Percentiles rank a stretch among this genome's conserved stretches.
phyloP scores from a whole-genome alignment of 371 early-diverging fungal species.

The Apophysomyces sp. region DNA sequence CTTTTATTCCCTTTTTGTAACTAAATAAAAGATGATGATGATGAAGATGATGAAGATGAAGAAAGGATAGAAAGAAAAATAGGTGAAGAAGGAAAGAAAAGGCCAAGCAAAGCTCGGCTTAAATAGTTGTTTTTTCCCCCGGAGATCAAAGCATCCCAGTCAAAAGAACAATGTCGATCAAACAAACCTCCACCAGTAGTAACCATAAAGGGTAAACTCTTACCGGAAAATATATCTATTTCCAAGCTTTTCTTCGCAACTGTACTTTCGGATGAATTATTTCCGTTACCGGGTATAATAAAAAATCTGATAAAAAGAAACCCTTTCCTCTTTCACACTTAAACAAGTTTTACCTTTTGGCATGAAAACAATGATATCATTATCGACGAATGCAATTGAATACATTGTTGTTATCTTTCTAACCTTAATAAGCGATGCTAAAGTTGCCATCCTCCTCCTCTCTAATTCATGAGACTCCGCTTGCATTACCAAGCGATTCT shows the following conservation, averaged over 20 bases:
- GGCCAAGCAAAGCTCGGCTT: background rate
- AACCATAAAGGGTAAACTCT: background rate
- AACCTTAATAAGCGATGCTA: too few relatives aligned
- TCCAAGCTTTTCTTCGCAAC: background rate
- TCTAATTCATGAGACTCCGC: too few relatives aligned
- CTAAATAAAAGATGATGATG: too few relatives aligned
- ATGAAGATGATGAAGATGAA: too few relatives aligned
- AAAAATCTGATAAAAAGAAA: background rate
- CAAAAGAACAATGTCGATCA: background rate
- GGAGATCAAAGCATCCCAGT: constrained; percentile 1
- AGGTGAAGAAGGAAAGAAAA: background rate
- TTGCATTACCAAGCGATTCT: too few relatives aligned
- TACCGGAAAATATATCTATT: background rate
- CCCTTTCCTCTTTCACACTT: background rate
- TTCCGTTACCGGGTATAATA: background rate
- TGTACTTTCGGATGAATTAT: background rate
- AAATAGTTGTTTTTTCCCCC: background rate
- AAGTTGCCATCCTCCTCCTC: too few relatives aligned
- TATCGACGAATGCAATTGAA: too few relatives aligned
- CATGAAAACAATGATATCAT: too few relatives aligned
- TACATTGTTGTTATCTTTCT: too few relatives aligned
- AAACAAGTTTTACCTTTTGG: too few relatives aligned
- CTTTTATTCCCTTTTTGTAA: too few relatives aligned
- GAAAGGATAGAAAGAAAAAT: background rate
- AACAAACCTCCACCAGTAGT: too few relatives aligned